These are phyloP conservation scores for Geranomyces michiganensis DNA, from an alignment of 192 early-diverging fungal species.

Conservation along the genomic window DNA sequence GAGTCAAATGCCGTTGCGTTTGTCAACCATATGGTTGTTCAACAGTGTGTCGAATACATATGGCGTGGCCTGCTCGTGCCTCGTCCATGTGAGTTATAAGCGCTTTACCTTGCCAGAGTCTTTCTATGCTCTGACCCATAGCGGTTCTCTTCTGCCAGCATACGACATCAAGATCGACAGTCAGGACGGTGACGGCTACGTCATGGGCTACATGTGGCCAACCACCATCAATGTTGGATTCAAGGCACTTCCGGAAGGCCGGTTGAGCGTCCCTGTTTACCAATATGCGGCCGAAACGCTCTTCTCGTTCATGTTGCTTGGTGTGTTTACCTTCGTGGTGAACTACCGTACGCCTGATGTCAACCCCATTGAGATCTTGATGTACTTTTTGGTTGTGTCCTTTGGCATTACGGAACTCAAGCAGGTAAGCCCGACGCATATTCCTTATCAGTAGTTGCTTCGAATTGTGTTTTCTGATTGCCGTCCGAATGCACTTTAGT, in stretches of 20 bases:
- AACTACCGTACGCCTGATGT: constrained; percentile 24
- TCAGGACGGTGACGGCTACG: constrained; percentile 18
- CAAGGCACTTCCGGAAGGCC: constrained; percentile 23
- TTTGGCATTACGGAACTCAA: constrained; percentile 21
- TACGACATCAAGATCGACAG: constrained; percentile 17
- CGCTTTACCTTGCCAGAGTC: too few relatives aligned
- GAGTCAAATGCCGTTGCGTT: constrained; percentile 23
- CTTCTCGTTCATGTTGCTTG: constrained; percentile 23
- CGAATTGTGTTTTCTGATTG: not conserved
- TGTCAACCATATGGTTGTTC: constrained; percentile 26
- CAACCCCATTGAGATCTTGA: constrained; percentile 21
- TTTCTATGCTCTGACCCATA: too few relatives aligned
- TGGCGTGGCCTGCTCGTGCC: constrained; percentile 31
- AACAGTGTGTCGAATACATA: constrained; percentile 35
- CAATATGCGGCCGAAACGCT: constrained; percentile 32
- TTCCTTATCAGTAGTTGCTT: not conserved
- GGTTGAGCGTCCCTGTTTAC: constrained; percentile 28
- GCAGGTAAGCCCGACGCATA: too few relatives aligned
- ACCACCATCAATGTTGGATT: constrained; percentile 20
- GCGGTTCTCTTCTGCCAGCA: not conserved
- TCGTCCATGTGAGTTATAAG: constrained; percentile 25
- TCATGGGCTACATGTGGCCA: constrained; percentile 15
- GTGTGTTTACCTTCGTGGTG: constrained; percentile 32
- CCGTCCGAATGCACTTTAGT: constrained; percentile 13
- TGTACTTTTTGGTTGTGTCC: constrained; percentile 27